Conservation (phyloP, 2,329 filamentous ascomycete species). For the Fusarium poae region DNA sequence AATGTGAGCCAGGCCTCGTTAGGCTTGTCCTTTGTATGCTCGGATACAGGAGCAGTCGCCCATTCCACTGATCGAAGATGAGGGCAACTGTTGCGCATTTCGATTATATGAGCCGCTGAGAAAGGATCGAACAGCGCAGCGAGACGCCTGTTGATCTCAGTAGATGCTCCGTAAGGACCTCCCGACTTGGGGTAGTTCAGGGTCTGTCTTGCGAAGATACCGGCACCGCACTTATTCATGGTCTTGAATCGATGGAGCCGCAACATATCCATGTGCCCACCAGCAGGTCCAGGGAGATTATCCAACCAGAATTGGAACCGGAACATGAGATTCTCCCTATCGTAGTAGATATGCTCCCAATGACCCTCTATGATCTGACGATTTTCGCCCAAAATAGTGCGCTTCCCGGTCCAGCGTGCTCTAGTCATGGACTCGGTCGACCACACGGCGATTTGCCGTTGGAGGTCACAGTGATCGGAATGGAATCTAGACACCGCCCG, state of each 20-base stretch:
- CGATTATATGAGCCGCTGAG: accelerated
- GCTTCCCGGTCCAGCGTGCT: not conserved
- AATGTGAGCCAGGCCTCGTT: constrained; percentile 8
- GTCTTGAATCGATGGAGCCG: constrained; percentile 32
- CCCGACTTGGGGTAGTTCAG: not conserved
- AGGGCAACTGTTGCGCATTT: not conserved
- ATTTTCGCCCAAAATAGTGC: too few species aligned
- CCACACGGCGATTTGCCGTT: not conserved
- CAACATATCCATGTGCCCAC: constrained; percentile 28
- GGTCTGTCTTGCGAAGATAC: not conserved
- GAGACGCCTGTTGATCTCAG: not conserved
- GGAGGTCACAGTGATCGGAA: too few species aligned
- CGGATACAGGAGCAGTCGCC: not conserved
- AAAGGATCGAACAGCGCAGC: constrained; percentile 11
- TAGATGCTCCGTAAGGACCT: constrained; percentile 1
- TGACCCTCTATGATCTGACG: accelerated
- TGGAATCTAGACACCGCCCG: too few species aligned
- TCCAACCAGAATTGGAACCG: constrained; percentile 21
- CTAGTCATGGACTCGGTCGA: not conserved
- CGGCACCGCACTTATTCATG: not conserved
- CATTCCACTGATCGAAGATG: constrained; percentile 13
- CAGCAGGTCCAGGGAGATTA: constrained; percentile 9
- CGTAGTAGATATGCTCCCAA: constrained; percentile 23
- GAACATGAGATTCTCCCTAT: not conserved
- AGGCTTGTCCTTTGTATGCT: not conserved